Evolutionary conservation across 495 filamentous ascomycete species (phyloP), one percentile per base, ranked within the genome.

Genomic region (Hyaloscypha variabilis): DNA sequence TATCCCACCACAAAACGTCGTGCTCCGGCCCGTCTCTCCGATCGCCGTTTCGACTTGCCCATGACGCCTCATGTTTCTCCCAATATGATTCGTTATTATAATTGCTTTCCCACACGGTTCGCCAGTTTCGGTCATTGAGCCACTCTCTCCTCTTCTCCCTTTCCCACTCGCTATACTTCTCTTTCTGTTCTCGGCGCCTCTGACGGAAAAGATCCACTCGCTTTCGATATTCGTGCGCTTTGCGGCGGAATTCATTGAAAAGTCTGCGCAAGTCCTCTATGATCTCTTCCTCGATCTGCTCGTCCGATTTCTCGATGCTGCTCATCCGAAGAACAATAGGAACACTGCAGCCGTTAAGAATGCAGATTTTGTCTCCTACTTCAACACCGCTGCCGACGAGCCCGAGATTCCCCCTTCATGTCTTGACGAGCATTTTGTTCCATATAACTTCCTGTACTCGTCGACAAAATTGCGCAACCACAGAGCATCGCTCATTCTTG

Each of bases 401-500:
- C 17, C 39, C 39, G 6, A 42, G 14, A 2, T 34, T 26, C 8
- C 63, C 59, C 8, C 14, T 21, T 17, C 72, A 64, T 5, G 77
- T 79, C 55, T 67, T 72, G 49, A 78, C 66, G 10, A 81, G 62
- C 0, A 30, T 24, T 29, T 76, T 64, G 54, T 73, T 75, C 78
- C 78, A 79, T 19, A 78, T 73, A 28, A 79, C 78, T 26, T 73
- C 72, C 39, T 81, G 77, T 3, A 79, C 75, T 21, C 77, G 58
- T 4, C 75, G 67, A 58, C 72, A 76, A 64, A 79, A 78, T 57
- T 79, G 63, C 6, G 73, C 70, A 28, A 79, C 61, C n/a, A 79
- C 67, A 1, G 73, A 77, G 59, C 69, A 71, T 2, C 68, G 68
- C 60, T 76, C 77, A 62, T 73, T 66, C 52, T 73, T 55, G 46